phyloP scores from a whole-genome alignment of 352 stramenopile species.

The Phytopythium helicoides region DNA sequence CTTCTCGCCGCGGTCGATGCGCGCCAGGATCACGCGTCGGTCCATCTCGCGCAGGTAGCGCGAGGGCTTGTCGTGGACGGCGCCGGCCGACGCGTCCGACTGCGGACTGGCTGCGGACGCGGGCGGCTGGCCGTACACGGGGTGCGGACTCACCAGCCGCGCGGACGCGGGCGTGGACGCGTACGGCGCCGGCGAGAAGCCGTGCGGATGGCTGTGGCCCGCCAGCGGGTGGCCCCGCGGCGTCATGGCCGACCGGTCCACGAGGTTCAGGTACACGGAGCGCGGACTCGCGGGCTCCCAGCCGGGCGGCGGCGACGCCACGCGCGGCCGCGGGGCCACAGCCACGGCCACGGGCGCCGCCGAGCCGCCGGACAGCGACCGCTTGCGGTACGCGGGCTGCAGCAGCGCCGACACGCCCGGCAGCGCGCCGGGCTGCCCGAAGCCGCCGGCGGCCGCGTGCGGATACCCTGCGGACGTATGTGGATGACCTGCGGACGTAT shows the following conservation, averaged over 20 bases:
- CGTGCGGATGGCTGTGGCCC: background rate
- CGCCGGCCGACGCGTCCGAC: background rate
- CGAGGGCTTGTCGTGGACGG: conserved; percentile 29
- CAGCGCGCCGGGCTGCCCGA: background rate
- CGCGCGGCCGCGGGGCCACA: too few species aligned
- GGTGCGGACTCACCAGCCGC: background rate
- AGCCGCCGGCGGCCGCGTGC: too few species aligned
- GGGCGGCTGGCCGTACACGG: background rate
- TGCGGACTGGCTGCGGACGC: background rate
- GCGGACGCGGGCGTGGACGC: background rate
- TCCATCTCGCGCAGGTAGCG: conserved; percentile 66
- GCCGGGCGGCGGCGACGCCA: too few species aligned
- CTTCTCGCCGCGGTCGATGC: conserved; percentile 55
- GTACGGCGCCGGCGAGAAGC: too few species aligned
- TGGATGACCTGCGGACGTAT: background rate
- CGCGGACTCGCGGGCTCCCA: background rate
- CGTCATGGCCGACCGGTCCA: conserved; percentile 1
- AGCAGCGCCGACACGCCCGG: conserved; percentile 3
- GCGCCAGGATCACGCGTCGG: conserved; percentile 45
- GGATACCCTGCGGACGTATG: background rate
- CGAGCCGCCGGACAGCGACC: background rate
- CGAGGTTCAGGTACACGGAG: conserved; percentile 4
- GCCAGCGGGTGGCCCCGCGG: conserved; percentile 1
- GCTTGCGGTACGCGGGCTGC: background rate
- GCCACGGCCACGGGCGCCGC: too few species aligned